These are phyloP conservation scores for Ministeria vibrans DNA, from an alignment of 78 protist species.

Conservation along the genomic window DNA sequence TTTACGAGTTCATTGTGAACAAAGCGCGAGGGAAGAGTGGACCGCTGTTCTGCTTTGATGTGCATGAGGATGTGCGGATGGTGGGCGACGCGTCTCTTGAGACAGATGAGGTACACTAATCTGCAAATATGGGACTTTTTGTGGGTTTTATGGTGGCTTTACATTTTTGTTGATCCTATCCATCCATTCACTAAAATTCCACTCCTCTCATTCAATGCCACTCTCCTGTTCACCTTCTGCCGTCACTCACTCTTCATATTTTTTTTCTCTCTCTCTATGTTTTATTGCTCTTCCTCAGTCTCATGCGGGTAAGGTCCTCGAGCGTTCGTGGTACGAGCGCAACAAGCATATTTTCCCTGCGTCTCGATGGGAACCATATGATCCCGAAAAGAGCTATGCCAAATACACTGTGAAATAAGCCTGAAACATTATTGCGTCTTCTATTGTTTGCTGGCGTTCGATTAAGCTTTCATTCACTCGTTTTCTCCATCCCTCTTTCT, in stretches of 20 bases:
- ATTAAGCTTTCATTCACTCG: no score
- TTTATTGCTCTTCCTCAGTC: background rate
- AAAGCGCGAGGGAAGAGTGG: conserved; percentile 86
- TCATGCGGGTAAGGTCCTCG: conserved; percentile 52
- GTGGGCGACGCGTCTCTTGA: conserved; percentile 67
- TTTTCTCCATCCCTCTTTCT: no score
- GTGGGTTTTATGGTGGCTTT: no score
- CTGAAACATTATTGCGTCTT: no score
- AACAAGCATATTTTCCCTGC: conserved; percentile 90
- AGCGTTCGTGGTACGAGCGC: conserved; percentile 72
- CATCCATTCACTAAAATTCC: background rate
- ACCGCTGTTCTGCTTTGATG: conserved; percentile 79
- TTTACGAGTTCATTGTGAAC: conserved; percentile 77
- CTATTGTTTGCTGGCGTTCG: no score
- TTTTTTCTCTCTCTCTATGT: background rate
- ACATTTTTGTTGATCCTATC: no score
- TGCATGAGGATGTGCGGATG: conserved; percentile 83
- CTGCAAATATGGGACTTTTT: no score
- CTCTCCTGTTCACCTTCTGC: background rate
- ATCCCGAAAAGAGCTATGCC: conserved; percentile 28
- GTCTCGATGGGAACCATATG: conserved; percentile 73
- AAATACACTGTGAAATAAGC: background rate
- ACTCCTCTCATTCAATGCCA: no score
- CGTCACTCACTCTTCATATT: background rate
- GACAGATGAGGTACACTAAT: conserved; percentile 62